These are phyloP conservation scores for Lepraria neglecta DNA, from an alignment of 495 filamentous ascomycete species.

Conservation along the genomic window DNA sequence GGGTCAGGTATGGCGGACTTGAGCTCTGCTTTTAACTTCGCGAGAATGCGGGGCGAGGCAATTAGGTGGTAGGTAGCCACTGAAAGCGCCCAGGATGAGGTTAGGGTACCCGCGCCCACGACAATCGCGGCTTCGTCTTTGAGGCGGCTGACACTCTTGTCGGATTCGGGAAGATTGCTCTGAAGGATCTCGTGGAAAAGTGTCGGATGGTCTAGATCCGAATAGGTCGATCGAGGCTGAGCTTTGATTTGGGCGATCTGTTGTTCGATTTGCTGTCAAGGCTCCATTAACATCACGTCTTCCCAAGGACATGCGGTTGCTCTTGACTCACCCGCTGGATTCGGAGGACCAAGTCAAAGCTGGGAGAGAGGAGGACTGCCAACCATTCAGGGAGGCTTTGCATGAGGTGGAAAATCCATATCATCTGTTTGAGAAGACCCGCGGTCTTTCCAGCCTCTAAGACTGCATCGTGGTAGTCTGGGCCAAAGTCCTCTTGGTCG, in stretches of 20 bases:
- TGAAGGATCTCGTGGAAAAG: constrained; percentile 10
- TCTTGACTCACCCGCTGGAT: not conserved
- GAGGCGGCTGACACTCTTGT: constrained; percentile 26
- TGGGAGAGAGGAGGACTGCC: not conserved
- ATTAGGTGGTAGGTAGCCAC: constrained; percentile 3
- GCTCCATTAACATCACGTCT: too few relatives aligned
- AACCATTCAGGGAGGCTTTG: constrained; percentile 6
- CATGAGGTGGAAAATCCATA: constrained; percentile 1
- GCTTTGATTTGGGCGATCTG: constrained; percentile 9
- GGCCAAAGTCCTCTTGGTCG: constrained; percentile 5
- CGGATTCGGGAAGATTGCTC: constrained; percentile 2
- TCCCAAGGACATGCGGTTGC: too few relatives aligned
- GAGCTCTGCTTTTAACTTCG: constrained; percentile 33
- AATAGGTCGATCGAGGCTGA: not conserved
- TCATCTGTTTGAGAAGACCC: constrained; percentile 1
- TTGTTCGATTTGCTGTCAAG: not conserved
- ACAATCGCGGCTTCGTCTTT: constrained; percentile 39
- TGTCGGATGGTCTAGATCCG: not conserved
- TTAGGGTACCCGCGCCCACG: constrained; percentile 43
- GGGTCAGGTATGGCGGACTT: constrained; percentile 18
- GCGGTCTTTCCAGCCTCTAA: not conserved
- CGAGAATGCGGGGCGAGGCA: constrained; percentile 15
- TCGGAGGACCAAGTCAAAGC: constrained; percentile 1
- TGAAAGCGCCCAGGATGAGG: constrained; percentile 34
- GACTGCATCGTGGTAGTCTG: not conserved